Percentiles rank a stretch among this genome's conserved stretches.
These are phyloP conservation scores for Herpotrichia juniperi DNA, from an alignment of 2,329 filamentous ascomycete species.

Conservation along the genomic window DNA sequence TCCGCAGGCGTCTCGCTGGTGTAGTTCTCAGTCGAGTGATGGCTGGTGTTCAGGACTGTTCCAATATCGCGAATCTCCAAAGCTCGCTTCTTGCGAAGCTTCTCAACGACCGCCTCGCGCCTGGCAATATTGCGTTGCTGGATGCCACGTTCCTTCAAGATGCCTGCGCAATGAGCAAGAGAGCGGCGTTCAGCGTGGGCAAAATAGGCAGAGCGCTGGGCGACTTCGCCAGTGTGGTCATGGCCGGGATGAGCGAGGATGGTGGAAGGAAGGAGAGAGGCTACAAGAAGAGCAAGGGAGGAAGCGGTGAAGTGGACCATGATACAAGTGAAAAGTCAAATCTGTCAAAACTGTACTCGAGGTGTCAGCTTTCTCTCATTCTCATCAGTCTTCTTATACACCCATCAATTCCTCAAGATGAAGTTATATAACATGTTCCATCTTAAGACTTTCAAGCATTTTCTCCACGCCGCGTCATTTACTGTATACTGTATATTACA, in stretches of 20 bases:
- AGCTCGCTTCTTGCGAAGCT: slow-evolving; percentile 36
- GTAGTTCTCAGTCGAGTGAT: slow-evolving; percentile 18
- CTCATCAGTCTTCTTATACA: background rate
- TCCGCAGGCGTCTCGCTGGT: slow-evolving; percentile 17
- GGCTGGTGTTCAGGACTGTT: slow-evolving; percentile 17
- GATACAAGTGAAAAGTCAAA: background rate
- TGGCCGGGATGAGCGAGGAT: slow-evolving; percentile 7
- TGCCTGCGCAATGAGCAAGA: slow-evolving; percentile 45
- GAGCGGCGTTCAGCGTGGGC: slow-evolving; percentile 37
- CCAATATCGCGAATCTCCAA: slow-evolving; percentile 15
- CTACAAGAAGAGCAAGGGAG: slow-evolving; percentile 2
- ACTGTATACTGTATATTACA: slow-evolving; percentile 2
- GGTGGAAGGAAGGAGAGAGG: background rate
- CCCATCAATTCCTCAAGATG: background rate
- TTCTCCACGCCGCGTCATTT: background rate
- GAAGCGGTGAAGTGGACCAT: background rate
- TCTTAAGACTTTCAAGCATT: background rate
- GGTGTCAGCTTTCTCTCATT: background rate
- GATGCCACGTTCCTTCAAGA: slow-evolving; percentile 41
- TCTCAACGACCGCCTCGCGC: slow-evolving; percentile 42
- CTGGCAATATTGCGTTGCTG: slow-evolving; percentile 47
- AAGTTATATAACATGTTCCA: background rate
- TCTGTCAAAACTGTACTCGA: background rate
- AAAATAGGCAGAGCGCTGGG: slow-evolving; percentile 21
- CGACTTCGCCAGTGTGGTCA: slow-evolving; percentile 14